Evolutionary conservation across 2,329 filamentous ascomycete genomes (phyloP).

Genomic region (Apiospora pterosperma): DNA sequence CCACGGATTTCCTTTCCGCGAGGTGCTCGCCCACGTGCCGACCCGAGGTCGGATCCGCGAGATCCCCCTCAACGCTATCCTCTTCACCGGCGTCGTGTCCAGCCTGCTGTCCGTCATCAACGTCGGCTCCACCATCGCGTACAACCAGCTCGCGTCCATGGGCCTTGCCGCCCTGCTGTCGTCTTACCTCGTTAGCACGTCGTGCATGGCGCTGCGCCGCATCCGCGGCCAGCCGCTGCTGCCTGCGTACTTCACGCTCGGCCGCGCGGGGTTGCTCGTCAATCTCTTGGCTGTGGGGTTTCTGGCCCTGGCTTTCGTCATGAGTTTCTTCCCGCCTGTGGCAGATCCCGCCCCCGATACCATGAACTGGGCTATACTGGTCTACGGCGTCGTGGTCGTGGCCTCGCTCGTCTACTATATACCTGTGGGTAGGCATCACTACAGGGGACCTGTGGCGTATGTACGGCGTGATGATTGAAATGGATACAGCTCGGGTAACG

Average conservation of each 20-base stretch:
- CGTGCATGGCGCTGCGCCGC: slow-evolving; percentile 40
- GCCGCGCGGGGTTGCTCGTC: slow-evolving; percentile 35
- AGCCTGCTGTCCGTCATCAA: slow-evolving; percentile 45
- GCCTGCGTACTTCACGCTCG: slow-evolving; percentile 29
- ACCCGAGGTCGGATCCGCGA: slow-evolving; percentile 17
- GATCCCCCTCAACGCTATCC: slow-evolving; percentile 42
- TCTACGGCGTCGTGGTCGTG: slow-evolving; percentile 8
- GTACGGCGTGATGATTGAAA: slow-evolving; percentile 1
- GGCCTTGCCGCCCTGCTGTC: slow-evolving; percentile 46
- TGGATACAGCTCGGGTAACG: background rate
- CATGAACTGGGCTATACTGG: slow-evolving; percentile 13
- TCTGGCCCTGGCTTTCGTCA: slow-evolving; percentile 24
- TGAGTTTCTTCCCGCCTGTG: slow-evolving; percentile 12
- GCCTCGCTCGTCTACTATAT: slow-evolving; percentile 10
- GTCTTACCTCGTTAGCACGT: slow-evolving; percentile 47
- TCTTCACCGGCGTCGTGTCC: slow-evolving; percentile 43
- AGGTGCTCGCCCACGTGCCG: slow-evolving; percentile 1
- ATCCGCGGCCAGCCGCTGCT: slow-evolving; percentile 26
- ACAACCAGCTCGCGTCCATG: slow-evolving; percentile 52
- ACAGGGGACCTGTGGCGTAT: slow-evolving; percentile 7
- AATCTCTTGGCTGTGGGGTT: slow-evolving; percentile 42
- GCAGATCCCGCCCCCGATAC: slow-evolving; percentile 3
- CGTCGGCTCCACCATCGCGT: slow-evolving; percentile 47
- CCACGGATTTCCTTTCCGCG: slow-evolving; percentile 31
- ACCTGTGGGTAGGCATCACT: slow-evolving; percentile 5